Evolutionary conservation across 2,329 filamentous ascomycete species (phyloP), one percentile per base, ranked within the genome.

Genomic region (Pseudogymnoascus sp.): DNA sequence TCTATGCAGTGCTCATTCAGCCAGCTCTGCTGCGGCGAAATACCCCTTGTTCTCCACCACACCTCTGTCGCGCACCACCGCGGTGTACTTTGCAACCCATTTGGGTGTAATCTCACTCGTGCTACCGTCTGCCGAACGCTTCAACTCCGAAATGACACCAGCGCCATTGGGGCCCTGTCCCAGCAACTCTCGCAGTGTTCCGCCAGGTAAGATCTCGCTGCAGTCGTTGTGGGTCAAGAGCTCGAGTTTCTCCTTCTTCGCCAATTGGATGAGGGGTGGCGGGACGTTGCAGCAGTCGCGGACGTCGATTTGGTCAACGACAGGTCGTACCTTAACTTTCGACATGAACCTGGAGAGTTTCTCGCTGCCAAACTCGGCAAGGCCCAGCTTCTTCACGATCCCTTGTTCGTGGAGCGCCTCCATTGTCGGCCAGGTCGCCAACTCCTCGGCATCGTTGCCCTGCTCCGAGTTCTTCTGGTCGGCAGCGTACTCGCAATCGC

Each of bases 21-120:
- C 78, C 67, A 94, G 75, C 72, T 91, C 87, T 2, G 92, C 93
- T 19, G 87, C 85, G 1, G 93, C 93, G 79, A 97, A 97, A 75
- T 97, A 97, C 6, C 94, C 94, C 79, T 97, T 99, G 73, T 94
- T 96, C 80, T 99, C 94, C 67, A 99, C 93, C 7, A 99, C 94
- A 12, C 94, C 94, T 61, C 94, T 82, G 73, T 97, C 89, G 74
- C 90, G 89, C 41, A 97, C 91, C 63, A 97, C 93, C 1, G 94
- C 94, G 38, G 93, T 97, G 74, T 99, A 99, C 74, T 97, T 96
- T 68, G 93, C 88, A 28, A 97, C 94, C 93, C 94, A 99, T 73
- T 93, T 87, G 28, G 94, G 92, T 63, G 85, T 83, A 58, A 97
- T 82, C 67, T 96, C 86, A 64, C 58, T 41, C 58, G 33, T 41